A percentile compares a stretch with the other conserved stretches of the same genome.
Conservation (phyloP, 495 filamentous ascomycete genomes). For the Bacidia rubella region DNA sequence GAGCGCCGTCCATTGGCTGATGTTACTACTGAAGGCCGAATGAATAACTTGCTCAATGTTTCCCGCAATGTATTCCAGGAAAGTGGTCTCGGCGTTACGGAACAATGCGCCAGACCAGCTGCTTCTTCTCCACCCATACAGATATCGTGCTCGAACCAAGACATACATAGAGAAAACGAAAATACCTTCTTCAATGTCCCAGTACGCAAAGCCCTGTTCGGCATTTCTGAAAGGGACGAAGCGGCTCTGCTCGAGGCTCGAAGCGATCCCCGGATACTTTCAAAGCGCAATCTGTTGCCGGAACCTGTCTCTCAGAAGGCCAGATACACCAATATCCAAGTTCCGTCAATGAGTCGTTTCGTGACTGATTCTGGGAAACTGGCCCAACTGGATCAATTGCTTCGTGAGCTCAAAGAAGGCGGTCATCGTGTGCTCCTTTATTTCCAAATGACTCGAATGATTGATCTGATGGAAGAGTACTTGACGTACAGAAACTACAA, state of each 20-base stretch:
- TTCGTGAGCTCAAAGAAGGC: slow-evolving; percentile 77
- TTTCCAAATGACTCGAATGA: slow-evolving; percentile 99
- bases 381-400: slow-evolving; percentile 75
- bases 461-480: slow-evolving; percentile 98
- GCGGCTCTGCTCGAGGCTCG: slow-evolving; percentile 56
- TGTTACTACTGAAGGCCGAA: slow-evolving; percentile 57
- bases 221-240: slow-evolving; percentile 47
- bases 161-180: slow-evolving; percentile 50
- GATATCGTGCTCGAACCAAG: slow-evolving; percentile 58
- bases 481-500: slow-evolving; percentile 97
- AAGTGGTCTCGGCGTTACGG: slow-evolving; percentile 59
- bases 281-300: slow-evolving; percentile 48
- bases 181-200: slow-evolving; percentile 64
- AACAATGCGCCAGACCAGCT: slow-evolving; percentile 60
- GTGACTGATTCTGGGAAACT: slow-evolving; percentile 97
- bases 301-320: slow-evolving; percentile 62
- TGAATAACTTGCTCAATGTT: slow-evolving; percentile 69
- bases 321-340: slow-evolving; percentile 77
- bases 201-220: slow-evolving; percentile 62
- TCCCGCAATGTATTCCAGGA: slow-evolving; percentile 50
- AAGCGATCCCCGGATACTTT: slow-evolving; percentile 47
- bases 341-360: slow-evolving; percentile 97
- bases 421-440: slow-evolving; percentile 96
- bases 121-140: slow-evolving; percentile 83
- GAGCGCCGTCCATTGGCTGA: slow-evolving; percentile 53